Conservation (phyloP, 768 basidiomycete genomes). For the Suillus clintonianus region DNA sequence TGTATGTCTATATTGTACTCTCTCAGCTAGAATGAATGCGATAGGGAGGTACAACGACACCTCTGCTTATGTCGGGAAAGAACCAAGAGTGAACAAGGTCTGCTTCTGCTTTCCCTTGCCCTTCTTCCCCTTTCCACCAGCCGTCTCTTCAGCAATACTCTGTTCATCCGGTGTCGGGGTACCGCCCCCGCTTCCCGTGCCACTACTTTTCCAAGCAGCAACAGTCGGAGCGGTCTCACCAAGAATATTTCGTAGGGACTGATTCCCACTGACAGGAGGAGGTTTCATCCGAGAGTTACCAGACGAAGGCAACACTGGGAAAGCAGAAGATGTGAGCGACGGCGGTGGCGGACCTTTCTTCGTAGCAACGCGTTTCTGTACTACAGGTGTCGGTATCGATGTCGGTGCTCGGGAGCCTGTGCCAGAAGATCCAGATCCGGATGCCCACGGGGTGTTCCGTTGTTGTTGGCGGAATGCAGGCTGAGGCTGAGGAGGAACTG, state of each 20-base stretch:
- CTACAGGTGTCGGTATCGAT: slow-evolving; percentile 18
- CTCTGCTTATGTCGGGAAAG: slow-evolving; percentile 39
- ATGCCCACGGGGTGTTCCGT: slow-evolving; percentile 66
- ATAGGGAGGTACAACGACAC: neutral
- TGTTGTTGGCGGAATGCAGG: slow-evolving; percentile 43
- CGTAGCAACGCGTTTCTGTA: neutral
- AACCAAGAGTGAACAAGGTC: slow-evolving; percentile 70
- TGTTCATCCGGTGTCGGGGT: slow-evolving; percentile 11
- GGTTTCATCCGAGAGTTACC: slow-evolving; percentile 42
- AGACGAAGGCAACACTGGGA: slow-evolving; percentile 68
- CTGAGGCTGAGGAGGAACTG: slow-evolving; percentile 4
- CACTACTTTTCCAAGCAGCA: slow-evolving; percentile 27
- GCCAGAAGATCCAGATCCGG: slow-evolving; percentile 25
- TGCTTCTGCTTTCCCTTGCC: slow-evolving; percentile 84
- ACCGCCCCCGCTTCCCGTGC: slow-evolving; percentile 30
- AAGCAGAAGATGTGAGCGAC: slow-evolving; percentile 54
- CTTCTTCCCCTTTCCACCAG: slow-evolving; percentile 60
- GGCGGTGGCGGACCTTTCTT: slow-evolving; percentile 30
- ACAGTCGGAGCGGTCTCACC: slow-evolving; percentile 42
- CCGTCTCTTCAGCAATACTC: slow-evolving; percentile 12
- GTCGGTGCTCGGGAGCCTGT: slow-evolving; percentile 21
- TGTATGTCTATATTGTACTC: neutral
- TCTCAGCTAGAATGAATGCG: neutral
- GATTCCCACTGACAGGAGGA: slow-evolving; percentile 56
- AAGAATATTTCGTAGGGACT: slow-evolving; percentile 67